phyloP scores from a whole-genome alignment of 495 filamentous ascomycete species.

The Penicillium daleae region DNA sequence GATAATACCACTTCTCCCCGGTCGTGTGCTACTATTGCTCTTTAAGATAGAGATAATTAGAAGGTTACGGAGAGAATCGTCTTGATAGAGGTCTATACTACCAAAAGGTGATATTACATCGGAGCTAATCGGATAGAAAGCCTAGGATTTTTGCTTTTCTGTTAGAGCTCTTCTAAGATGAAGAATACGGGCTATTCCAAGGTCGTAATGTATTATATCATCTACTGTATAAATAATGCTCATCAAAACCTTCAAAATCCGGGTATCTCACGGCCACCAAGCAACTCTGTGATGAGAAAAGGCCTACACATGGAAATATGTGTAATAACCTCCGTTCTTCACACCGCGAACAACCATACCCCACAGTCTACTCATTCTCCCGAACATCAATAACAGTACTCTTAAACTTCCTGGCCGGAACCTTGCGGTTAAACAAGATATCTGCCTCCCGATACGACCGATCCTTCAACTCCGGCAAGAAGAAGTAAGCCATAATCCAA shows the following conservation, averaged over 20 bases:
- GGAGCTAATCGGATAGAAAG: background rate
- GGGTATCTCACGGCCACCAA: background rate
- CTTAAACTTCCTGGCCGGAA: slow-evolving; percentile 41
- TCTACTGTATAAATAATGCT: background rate
- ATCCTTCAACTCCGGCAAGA: slow-evolving; percentile 44
- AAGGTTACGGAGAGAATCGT: background rate
- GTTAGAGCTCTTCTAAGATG: background rate
- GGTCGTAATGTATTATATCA: background rate
- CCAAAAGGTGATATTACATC: background rate
- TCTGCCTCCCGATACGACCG: slow-evolving; percentile 47
- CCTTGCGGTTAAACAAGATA: slow-evolving; percentile 39
- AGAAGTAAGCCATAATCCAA: slow-evolving; percentile 30
- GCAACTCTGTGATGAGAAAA: background rate
- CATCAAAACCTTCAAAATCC: background rate
- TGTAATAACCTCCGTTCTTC: background rate
- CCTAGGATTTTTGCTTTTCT: background rate
- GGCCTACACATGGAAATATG: background rate
- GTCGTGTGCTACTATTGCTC: background rate
- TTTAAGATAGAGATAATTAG: background rate
- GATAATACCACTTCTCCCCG: background rate
- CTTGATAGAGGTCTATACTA: background rate
- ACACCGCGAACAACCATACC: background rate
- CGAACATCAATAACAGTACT: slow-evolving; percentile 52
- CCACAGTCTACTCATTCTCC: slow-evolving; percentile 48
- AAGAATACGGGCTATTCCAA: background rate